These are phyloP conservation scores for Hortiboletus flavorubellus DNA, from an alignment of 768 basidiomycete genomes.

Conservation along the genomic window DNA sequence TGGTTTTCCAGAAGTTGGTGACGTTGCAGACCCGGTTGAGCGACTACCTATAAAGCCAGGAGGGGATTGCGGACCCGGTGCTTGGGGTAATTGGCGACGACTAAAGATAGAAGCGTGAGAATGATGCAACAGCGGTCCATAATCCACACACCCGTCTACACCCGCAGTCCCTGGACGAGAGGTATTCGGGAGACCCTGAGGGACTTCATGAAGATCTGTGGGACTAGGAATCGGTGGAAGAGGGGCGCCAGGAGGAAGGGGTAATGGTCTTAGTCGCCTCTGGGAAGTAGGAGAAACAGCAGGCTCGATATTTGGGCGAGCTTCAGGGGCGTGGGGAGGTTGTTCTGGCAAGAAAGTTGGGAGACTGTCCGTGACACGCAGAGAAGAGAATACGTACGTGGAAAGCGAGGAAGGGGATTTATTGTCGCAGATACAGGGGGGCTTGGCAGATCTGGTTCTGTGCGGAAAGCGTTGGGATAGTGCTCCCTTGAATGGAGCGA, in stretches of 20 bases:
- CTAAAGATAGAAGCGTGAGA: conserved; percentile 12
- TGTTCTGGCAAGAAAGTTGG: conserved; percentile 6
- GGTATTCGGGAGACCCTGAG: conserved; percentile 4
- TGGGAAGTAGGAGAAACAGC: conserved; percentile 30
- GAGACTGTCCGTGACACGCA: neutral
- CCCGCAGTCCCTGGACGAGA: conserved; percentile 27
- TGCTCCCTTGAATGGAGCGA: conserved; percentile 21
- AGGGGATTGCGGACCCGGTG: conserved; percentile 20
- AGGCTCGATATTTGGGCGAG: conserved; percentile 21
- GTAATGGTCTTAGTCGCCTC: conserved; percentile 27
- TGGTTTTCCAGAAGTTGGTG: conserved; percentile 18
- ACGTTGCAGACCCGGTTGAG: conserved; percentile 22
- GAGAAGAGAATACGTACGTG: conserved; percentile 17
- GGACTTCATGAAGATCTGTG: conserved; percentile 17
- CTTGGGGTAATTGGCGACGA: conserved; percentile 29
- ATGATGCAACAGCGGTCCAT: neutral
- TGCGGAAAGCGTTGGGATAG: conserved; percentile 16
- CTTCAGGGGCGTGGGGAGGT: conserved; percentile 17
- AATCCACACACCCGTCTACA: conserved; percentile 21
- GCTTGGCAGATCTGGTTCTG: conserved; percentile 16
- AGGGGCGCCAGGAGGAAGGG: conserved; percentile 24
- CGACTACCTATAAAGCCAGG: conserved; percentile 12
- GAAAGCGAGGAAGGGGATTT: conserved; percentile 19
- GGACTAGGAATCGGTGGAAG: conserved; percentile 10
- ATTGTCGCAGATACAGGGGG: conserved; percentile 11